These are phyloP conservation scores for Hyaloraphidium curvatum DNA, from an alignment of 192 early-diverging fungal genomes.

Conservation along the genomic window DNA sequence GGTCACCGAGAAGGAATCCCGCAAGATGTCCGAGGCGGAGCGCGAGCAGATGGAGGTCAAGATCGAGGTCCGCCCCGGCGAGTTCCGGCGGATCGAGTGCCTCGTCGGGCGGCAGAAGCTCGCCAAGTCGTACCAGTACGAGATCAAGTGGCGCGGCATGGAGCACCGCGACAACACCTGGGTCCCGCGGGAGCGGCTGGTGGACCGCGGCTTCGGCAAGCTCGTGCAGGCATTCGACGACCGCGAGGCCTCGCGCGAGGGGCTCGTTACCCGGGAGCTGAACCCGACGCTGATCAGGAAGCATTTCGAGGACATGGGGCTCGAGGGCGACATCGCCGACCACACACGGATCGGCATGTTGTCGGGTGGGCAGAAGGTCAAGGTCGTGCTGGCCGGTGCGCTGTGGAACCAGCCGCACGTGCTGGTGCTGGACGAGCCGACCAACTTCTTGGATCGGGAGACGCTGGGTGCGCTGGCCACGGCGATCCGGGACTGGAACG, in stretches of 20 bases:
- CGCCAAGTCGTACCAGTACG: conserved; percentile 62
- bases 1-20: conserved; percentile 50
- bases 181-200: conserved; percentile 44
- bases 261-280: conserved; percentile 41
- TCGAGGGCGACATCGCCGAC: conserved; percentile 54
- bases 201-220: conserved; percentile 53
- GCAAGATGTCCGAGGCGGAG: conserved; percentile 46
- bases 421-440: conserved; percentile 80
- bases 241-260: conserved; percentile 50
- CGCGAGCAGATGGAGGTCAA: not conserved
- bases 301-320: conserved; percentile 56
- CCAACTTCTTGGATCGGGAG: conserved; percentile 44
- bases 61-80: not conserved
- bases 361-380: conserved; percentile 69
- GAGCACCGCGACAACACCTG: conserved; percentile 44
- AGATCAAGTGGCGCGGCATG: conserved; percentile 48
- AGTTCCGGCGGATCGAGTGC: not conserved
- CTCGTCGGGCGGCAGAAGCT: conserved; percentile 43
- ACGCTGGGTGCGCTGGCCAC: conserved; percentile 22
- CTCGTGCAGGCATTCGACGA: conserved; percentile 60
- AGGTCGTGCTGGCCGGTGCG: conserved; percentile 64
- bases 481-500: conserved; percentile 2
- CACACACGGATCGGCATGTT: conserved; percentile 46
- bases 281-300: conserved; percentile 37
- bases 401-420: conserved; percentile 81